Base-by-base conservation (phyloP, 2,329 filamentous ascomycete species). In the Aspergillus awamori region DNA sequence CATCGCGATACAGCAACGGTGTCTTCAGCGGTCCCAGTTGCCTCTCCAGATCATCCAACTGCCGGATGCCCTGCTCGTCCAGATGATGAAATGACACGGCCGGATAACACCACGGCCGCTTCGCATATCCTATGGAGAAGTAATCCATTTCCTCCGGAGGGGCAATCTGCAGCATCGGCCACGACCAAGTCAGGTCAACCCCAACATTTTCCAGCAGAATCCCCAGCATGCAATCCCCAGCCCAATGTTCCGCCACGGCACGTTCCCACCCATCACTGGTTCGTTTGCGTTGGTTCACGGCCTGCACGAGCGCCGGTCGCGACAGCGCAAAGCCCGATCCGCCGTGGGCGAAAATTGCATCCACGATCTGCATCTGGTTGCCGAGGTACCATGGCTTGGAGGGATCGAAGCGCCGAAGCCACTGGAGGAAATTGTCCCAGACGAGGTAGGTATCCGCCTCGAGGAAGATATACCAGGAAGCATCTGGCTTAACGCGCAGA, bases 381-480 rank as follows among this genome's bases (percentile, higher is more conserved):
- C 82, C 84, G 22, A 84, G 75, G 69, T 86, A 87, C 53, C 77
- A 75, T 4, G 80, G 78, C 36, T 79, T 69, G 0, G 65, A 69
- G 4, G 80, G 64, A 63, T 87, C 78, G 58, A 83, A 77, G 20
- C 79, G 73, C 5, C 72, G 74, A 26, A 87, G 73, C 82, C 83
- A 87, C 26, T 77, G 72, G 15, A 84, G 65, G 49, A 86, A 64
- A 53, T 83, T 83, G 39, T 77, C 73, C 76, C 84, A 83, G 22
- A 84, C 70, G 15, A 86, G 70, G 64, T 84, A 86, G 0, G 83
- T 86, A 66, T 87, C 85, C 0, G 82, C 79, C 63, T 86, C 84
- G 22, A 85, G 77, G 68, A 87, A 87, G 57, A 85, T 73, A 62
- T 81, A 87, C 84, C 84, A 87, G 54, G 81, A 81, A 48, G 81